Evolutionary conservation across 345 rosid species (phyloP).

Genomic region (Ceriops tagal): DNA sequence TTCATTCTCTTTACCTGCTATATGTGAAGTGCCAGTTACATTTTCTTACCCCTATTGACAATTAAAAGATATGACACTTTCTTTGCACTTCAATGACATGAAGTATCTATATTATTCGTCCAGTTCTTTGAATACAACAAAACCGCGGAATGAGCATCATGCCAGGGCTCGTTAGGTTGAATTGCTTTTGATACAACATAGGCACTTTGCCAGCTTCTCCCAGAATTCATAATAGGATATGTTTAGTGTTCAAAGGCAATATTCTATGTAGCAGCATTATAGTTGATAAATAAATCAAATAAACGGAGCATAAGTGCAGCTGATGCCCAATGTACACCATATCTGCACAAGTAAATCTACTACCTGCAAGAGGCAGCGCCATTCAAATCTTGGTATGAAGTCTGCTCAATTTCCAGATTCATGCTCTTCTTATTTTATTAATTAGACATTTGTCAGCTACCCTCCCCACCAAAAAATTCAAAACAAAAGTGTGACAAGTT

Average conservation of each 20-base stretch:
- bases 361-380: too few species aligned
- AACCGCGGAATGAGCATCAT: too few species aligned
- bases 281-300: background rate
- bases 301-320: background rate
- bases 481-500: background rate
- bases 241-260: background rate
- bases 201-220: background rate
- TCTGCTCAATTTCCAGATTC: background rate
- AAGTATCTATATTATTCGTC: too few species aligned
- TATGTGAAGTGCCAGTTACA: too few species aligned
- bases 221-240: background rate
- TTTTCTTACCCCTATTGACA: too few species aligned
- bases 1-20: too few species aligned
- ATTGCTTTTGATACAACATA: background rate
- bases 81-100: too few species aligned
- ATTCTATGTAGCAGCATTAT: background rate
- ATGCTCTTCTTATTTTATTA: background rate
- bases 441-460: background rate
- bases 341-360: too few species aligned
- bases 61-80: too few species aligned
- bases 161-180: background rate
- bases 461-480: background rate
- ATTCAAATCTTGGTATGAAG: too few species aligned
- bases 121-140: too few species aligned
- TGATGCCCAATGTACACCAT: background rate